Evolutionary conservation across 1,139 yeast species (phyloP).

Genomic region (Taphrina communis): DNA sequence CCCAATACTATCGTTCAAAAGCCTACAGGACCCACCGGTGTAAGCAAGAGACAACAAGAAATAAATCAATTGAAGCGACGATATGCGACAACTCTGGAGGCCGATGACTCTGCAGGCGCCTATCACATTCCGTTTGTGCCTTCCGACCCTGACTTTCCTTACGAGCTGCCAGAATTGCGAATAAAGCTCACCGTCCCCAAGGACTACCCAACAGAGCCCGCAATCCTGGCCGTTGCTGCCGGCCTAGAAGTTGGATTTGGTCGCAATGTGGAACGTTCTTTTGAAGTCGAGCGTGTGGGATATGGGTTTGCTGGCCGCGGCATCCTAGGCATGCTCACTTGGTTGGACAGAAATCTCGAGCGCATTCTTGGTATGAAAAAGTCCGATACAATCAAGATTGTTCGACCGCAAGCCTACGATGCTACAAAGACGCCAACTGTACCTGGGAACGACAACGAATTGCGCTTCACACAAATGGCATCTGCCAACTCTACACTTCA

Average conservation of each 20-base stretch:
- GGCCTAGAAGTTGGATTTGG: conserved; percentile 78
- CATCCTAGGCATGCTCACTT: conserved; percentile 61
- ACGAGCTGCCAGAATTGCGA: conserved; percentile 61
- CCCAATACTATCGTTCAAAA: conserved; percentile 3
- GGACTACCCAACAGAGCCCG: conserved; percentile 57
- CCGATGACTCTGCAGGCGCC: background rate
- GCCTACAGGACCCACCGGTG: background rate
- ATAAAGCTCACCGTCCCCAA: conserved; percentile 63
- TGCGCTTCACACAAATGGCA: background rate
- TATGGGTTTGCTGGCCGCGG: conserved; percentile 44
- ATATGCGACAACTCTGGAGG: background rate
- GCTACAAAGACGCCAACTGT: background rate
- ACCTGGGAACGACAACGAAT: background rate
- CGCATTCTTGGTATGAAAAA: conserved; percentile 64
- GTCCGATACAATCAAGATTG: conserved; percentile 62
- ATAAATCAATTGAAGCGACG: conserved; percentile 32
- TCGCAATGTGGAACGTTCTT: conserved; percentile 69
- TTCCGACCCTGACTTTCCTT: conserved; percentile 77
- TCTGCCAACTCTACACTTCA: background rate
- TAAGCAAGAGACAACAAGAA: conserved; percentile 16
- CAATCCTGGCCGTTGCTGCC: conserved; percentile 57
- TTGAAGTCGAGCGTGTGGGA: conserved; percentile 51
- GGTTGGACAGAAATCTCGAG: conserved; percentile 66
- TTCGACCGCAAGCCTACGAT: conserved; percentile 45
- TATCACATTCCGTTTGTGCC: conserved; percentile 52